Base-by-base conservation (phyloP, 148 eudicot genomes). In the Gaultheria prostrata region DNA sequence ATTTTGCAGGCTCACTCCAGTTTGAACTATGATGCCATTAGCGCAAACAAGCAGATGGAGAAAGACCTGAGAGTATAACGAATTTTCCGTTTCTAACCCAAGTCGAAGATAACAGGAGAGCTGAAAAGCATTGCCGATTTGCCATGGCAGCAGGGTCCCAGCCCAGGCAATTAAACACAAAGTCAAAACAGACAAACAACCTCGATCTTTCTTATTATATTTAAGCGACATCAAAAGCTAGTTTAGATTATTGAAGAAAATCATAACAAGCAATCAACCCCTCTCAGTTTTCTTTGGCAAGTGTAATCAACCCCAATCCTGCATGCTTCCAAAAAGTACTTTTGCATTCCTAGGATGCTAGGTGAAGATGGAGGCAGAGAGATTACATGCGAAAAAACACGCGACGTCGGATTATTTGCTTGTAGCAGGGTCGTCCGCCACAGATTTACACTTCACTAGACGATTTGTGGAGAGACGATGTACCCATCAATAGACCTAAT, bases 391-490 rank as follows among this genome's bases (percentile, higher is more conserved):
- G 9, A 39, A 39, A 39, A 39, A 39, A 39, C 43, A 39, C 43
- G 43, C 43, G 43, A 5, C 0, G 43, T n/a, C 78, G 20, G 17
- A 18, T 75, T 75, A 75, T 75, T 75, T 26, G 53, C 45, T 21
- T 8, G 49, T 43, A 46, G 78, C 28, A 46, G 24, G 78, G 11
- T 45, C 53, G 26, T 75, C 54, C 78, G 45, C 21, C 46, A 50
- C 51, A 75, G 54, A 75, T 75, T 45, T 75, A 75, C 78, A 43
- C 78, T 75, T 45, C 54, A 43, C 3, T 75, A 46, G 78, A 46
- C 30, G 51, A 43, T 75, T 75, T 45, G 21, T 46, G 6, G 43
- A 10, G 30, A 20, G 53, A 45, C 45, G 78, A 46, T 18, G 53
- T 75, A 43, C 21, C 30, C 43, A 20, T 43, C 78, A 75, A 43